Conservation (phyloP, 1,284 basidiomycete species). For the Xanthoconium separans region DNA sequence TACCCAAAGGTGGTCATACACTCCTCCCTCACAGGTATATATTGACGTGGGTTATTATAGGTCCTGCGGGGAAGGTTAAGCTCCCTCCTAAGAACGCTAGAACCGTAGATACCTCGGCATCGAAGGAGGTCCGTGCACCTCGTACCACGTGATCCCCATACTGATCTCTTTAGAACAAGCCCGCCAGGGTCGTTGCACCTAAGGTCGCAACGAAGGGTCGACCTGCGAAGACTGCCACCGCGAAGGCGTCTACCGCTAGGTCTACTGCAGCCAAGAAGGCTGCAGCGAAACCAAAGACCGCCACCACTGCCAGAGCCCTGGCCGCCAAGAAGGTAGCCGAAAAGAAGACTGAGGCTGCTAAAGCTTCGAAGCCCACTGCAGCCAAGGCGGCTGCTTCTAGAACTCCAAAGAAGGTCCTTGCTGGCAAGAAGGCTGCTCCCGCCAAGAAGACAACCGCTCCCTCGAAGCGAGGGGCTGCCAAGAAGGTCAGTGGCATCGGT, state of each 20-base stretch:
- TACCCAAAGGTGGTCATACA: conserved; percentile 75
- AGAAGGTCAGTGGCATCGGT: conserved; percentile 44
- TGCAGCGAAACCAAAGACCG: conserved; percentile 22
- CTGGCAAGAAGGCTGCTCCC: conserved; percentile 43
- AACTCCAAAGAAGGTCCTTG: conserved; percentile 32
- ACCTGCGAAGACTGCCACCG: conserved; percentile 31
- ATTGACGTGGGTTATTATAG: conserved; percentile 36
- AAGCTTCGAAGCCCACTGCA: conserved; percentile 22
- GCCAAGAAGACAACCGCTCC: conserved; percentile 48
- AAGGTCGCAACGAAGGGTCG: conserved; percentile 33
- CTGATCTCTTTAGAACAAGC: conserved; percentile 53
- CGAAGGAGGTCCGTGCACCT: conserved; percentile 62
- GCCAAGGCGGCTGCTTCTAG: conserved; percentile 21
- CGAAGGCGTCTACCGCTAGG: conserved; percentile 20
- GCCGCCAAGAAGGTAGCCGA: conserved; percentile 26
- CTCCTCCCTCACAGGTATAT: conserved; percentile 1
- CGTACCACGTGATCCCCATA: conserved; percentile 25
- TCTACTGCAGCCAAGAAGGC: conserved; percentile 18
- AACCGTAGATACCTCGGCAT: conserved; percentile 47
- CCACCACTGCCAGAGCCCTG: conserved; percentile 21
- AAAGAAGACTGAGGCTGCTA: conserved; percentile 24
- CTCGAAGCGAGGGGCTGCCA: conserved; percentile 49
- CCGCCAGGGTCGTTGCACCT: conserved; percentile 38
- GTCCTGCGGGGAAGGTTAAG: conserved; percentile 81
- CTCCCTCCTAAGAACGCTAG: conserved; percentile 65